These are phyloP conservation scores for Metahyphopichia silvanorum DNA, from an alignment of 805 yeast genomes.

Conservation along the genomic window DNA sequence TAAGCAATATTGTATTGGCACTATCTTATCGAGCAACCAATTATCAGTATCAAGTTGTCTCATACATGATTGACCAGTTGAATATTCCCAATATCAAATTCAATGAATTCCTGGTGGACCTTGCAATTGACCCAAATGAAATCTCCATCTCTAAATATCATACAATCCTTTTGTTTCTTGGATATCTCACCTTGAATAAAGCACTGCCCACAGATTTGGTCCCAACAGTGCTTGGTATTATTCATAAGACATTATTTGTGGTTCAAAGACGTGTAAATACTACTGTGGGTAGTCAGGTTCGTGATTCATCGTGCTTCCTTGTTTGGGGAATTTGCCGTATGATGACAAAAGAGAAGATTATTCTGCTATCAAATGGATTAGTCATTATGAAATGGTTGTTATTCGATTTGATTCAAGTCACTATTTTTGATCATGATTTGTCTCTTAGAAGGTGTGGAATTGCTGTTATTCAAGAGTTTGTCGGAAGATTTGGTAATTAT, in stretches of 20 bases:
- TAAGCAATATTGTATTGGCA: conserved; percentile 46
- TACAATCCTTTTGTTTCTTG: conserved; percentile 55
- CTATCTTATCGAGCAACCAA: conserved; percentile 31
- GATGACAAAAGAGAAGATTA: conserved; percentile 15
- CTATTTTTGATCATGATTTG: conserved; percentile 71
- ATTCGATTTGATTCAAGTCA: conserved; percentile 44
- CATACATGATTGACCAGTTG: conserved; percentile 28
- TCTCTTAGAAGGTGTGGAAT: conserved; percentile 76
- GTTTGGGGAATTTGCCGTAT: conserved; percentile 72
- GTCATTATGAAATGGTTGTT: conserved; percentile 18
- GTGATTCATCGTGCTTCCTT: conserved; percentile 83
- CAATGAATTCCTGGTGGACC: conserved; percentile 6
- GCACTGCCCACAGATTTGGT: conserved; percentile 19
- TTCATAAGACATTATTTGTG: conserved; percentile 48
- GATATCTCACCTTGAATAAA: conserved; percentile 34
- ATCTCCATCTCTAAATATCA: conserved; percentile 48
- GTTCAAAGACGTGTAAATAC: conserved; percentile 53
- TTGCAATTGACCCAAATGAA: conserved; percentile 21
- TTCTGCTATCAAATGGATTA: background rate
- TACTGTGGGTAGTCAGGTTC: conserved; percentile 61
- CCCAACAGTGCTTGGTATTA: conserved; percentile 30
- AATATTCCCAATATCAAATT: conserved; percentile 14
- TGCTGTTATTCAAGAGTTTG: conserved; percentile 82
- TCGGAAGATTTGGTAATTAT: conserved; percentile 66
- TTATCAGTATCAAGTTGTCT: conserved; percentile 42